Conservation (phyloP, 768 basidiomycete species). For the Tricholoma bakamatsutake region DNA sequence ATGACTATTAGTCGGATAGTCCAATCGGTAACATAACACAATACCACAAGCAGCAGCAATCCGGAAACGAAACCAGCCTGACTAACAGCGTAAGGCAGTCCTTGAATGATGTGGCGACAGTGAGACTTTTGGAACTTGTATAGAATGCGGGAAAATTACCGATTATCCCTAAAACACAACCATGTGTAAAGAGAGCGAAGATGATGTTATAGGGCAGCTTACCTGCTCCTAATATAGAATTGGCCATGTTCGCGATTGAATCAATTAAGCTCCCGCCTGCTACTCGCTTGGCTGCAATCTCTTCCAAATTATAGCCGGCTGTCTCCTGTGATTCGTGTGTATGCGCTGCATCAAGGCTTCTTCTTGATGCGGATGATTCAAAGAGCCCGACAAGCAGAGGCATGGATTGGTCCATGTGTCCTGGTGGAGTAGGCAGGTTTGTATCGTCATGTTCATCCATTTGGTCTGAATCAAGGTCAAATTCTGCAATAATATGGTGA, state of each 20-base stretch:
- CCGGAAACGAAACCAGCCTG: slow-evolving; percentile 95
- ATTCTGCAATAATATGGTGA: slow-evolving; percentile 47
- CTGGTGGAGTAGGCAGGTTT: slow-evolving; percentile 25
- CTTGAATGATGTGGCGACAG: slow-evolving; percentile 30
- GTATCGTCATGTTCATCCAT: slow-evolving; percentile 53
- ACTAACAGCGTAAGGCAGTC: slow-evolving; percentile 88
- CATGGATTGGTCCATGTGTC: slow-evolving; percentile 48
- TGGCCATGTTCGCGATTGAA: slow-evolving; percentile 91
- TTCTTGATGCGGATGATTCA: slow-evolving; percentile 54
- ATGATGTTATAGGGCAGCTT: slow-evolving; percentile 15
- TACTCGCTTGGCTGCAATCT: slow-evolving; percentile 57
- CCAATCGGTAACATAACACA: slow-evolving; percentile 92
- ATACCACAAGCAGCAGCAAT: slow-evolving; percentile 67
- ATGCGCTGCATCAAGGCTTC: slow-evolving; percentile 50
- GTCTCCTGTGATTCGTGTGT: slow-evolving; percentile 27
- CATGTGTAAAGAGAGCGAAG: neutral
- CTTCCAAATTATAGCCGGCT: slow-evolving; percentile 57
- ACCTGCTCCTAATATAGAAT: slow-evolving; percentile 94
- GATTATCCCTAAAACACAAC: slow-evolving; percentile 20
- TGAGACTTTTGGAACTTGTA: neutral
- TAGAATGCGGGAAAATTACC: slow-evolving; percentile 10
- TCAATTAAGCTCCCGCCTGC: slow-evolving; percentile 73
- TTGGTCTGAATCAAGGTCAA: slow-evolving; percentile 71
- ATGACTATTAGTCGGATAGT: slow-evolving; percentile 94
- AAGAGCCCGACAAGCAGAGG: slow-evolving; percentile 79